These are phyloP conservation scores for Lyophyllum atratum DNA, from an alignment of 768 basidiomycete genomes.

Conservation along the genomic window DNA sequence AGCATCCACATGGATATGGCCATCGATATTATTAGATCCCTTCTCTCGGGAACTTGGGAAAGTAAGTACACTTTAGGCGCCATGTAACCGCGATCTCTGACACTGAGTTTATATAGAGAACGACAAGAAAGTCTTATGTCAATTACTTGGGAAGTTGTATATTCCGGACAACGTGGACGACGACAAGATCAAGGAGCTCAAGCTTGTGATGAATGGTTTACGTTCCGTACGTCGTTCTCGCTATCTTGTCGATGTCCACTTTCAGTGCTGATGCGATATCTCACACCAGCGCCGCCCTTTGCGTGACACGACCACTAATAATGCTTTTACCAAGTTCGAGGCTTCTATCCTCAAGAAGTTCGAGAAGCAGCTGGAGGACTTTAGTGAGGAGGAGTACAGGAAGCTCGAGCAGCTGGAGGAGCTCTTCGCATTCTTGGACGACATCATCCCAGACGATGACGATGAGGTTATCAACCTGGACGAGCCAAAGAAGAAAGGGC, in stretches of 20 bases:
- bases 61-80: slow-evolving; percentile 42
- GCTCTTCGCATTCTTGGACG: slow-evolving; percentile 72
- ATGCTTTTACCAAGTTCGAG: slow-evolving; percentile 75
- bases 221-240: slow-evolving; percentile 43
- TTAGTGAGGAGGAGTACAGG: slow-evolving; percentile 72
- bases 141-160: slow-evolving; percentile 63
- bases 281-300: slow-evolving; percentile 38
- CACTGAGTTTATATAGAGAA: slow-evolving; percentile 50
- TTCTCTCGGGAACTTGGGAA: slow-evolving; percentile 46
- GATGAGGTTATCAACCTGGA: slow-evolving; percentile 48
- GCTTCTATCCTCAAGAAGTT: slow-evolving; percentile 68
- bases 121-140: slow-evolving; percentile 64
- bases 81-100: neutral
- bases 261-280: neutral
- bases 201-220: slow-evolving; percentile 63
- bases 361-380: slow-evolving; percentile 66
- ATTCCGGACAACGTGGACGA: slow-evolving; percentile 74
- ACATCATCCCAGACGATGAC: slow-evolving; percentile 69
- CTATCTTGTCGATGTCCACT: neutral
- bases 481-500: slow-evolving; percentile 43
- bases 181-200: slow-evolving; percentile 62
- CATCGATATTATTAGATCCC: slow-evolving; percentile 43
- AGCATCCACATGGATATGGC: slow-evolving; percentile 52
- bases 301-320: slow-evolving; percentile 60
- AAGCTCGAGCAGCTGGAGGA: slow-evolving; percentile 62